Evolutionary conservation across 129 eudicot species (phyloP).

Genomic region (Pseudognaphalium luteoalbum): DNA sequence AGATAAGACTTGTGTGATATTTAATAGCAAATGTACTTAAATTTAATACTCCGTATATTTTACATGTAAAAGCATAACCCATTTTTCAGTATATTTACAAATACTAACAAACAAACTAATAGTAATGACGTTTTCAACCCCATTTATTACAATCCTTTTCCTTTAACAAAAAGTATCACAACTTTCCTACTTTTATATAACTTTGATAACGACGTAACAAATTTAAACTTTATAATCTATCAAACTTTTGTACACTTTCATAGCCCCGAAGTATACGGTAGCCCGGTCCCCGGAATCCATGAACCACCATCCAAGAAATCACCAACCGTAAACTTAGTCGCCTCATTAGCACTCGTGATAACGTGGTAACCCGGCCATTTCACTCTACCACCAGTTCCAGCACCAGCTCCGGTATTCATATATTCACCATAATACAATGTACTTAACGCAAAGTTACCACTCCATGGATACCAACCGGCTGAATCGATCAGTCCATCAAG

Average conservation of each 20-base stretch:
- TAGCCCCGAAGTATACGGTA: slow-evolving; percentile 55
- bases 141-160: slow-evolving; percentile 31
- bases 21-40: neutral
- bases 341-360: slow-evolving; percentile 44
- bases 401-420: slow-evolving; percentile 66
- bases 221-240: slow-evolving; percentile 18
- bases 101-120: slow-evolving; percentile 31
- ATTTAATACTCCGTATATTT: neutral
- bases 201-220: slow-evolving; percentile 27
- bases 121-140: slow-evolving; percentile 22
- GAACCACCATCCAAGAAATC: slow-evolving; percentile 61
- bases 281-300: slow-evolving; percentile 63
- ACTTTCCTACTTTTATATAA: slow-evolving; percentile 17
- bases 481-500: slow-evolving; percentile 46
- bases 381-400: slow-evolving; percentile 53
- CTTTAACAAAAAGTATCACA: slow-evolving; percentile 18
- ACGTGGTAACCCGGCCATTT: slow-evolving; percentile 69
- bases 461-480: slow-evolving; percentile 67
- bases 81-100: slow-evolving; percentile 27
- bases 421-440: slow-evolving; percentile 70
- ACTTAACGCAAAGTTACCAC: slow-evolving; percentile 49
- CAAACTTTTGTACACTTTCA: slow-evolving; percentile 35
- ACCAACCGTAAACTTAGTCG: slow-evolving; percentile 58
- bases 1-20: no score
- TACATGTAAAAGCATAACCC: slow-evolving; percentile 24